Percentiles rank a stretch among this genome's conserved stretches.
These are phyloP conservation scores for Suhomyces kunorum DNA, from an alignment of 1,139 yeast genomes.

Conservation along the genomic window DNA sequence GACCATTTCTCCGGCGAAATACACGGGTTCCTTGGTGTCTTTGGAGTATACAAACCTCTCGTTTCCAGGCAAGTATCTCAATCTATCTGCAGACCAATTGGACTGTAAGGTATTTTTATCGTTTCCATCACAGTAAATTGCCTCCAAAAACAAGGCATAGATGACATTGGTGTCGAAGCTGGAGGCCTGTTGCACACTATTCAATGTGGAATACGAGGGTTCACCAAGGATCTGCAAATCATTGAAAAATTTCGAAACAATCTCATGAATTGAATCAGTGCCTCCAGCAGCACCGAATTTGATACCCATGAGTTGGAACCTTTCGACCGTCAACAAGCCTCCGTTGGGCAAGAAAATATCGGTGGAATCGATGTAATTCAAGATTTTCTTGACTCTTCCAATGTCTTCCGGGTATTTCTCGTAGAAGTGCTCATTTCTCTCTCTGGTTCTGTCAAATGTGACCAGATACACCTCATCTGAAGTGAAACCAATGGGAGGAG, in stretches of 20 bases:
- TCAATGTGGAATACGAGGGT: slow-evolving; percentile 40
- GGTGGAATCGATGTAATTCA: slow-evolving; percentile 32
- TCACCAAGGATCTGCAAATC: slow-evolving; percentile 37
- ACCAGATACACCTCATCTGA: slow-evolving; percentile 52
- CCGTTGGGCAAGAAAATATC: slow-evolving; percentile 48
- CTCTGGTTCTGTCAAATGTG: slow-evolving; percentile 47
- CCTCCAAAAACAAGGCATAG: slow-evolving; percentile 59
- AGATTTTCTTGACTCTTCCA: slow-evolving; percentile 36
- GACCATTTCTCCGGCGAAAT: slow-evolving; percentile 62
- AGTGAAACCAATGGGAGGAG: slow-evolving; percentile 49
- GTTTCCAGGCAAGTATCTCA: slow-evolving; percentile 32
- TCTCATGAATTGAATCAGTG: slow-evolving; percentile 45
- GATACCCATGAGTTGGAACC: slow-evolving; percentile 56
- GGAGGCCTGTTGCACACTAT: slow-evolving; percentile 30
- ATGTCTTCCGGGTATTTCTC: slow-evolving; percentile 50
- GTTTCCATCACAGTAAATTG: slow-evolving; percentile 51
- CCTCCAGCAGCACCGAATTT: slow-evolving; percentile 54
- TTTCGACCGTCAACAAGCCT: slow-evolving; percentile 48
- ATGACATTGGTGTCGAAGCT: slow-evolving; percentile 54
- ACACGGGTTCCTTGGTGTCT: slow-evolving; percentile 28
- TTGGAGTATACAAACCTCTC: slow-evolving; percentile 25
- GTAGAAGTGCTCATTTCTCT: slow-evolving; percentile 51
- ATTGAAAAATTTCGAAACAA: slow-evolving; percentile 40
- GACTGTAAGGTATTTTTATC: slow-evolving; percentile 21
- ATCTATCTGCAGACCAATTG: slow-evolving; percentile 50